phyloP scores from a whole-genome alignment of 2,329 filamentous ascomycete genomes.

The Rutstroemia sp. region DNA sequence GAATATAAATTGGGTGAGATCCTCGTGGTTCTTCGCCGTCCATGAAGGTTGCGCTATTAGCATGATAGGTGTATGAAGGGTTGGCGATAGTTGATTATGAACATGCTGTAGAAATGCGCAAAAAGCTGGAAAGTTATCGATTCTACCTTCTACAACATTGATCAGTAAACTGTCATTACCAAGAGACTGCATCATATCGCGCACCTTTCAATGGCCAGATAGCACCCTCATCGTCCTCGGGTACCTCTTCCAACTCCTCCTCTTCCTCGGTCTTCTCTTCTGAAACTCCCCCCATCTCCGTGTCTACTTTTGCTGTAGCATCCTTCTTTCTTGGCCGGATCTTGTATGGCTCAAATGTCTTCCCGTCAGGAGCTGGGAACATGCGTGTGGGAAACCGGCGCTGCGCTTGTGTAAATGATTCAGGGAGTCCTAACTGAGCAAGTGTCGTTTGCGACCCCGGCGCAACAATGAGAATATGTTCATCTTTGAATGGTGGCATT shows the following conservation, averaged over 20 bases:
- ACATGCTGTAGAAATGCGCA: slow-evolving; percentile 90
- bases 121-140: slow-evolving; percentile 87
- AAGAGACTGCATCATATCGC: slow-evolving; percentile 3
- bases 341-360: slow-evolving; percentile 75
- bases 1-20: slow-evolving; percentile 88
- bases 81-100: slow-evolving; percentile 79
- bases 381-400: slow-evolving; percentile 86
- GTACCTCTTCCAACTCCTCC: slow-evolving; percentile 44
- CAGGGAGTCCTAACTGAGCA: slow-evolving; percentile 30
- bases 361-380: slow-evolving; percentile 72
- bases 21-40: slow-evolving; percentile 81
- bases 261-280: slow-evolving; percentile 37
- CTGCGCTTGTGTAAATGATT: slow-evolving; percentile 69
- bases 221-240: slow-evolving; percentile 79
- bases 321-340: slow-evolving; percentile 58
- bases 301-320: slow-evolving; percentile 27
- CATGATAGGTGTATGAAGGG: slow-evolving; percentile 90
- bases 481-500: slow-evolving; percentile 29
- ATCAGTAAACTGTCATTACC: slow-evolving; percentile 10
- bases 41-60: slow-evolving; percentile 85
- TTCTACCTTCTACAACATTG: slow-evolving; percentile 55
- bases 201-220: slow-evolving; percentile 71
- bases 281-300: slow-evolving; percentile 26
- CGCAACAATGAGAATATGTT: slow-evolving; percentile 36
- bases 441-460: slow-evolving; percentile 33